Evolutionary conservation across 441 rosid genomes (phyloP), one percentile per base, ranked within the genome.

Genomic region (Isatis lusitanica): DNA sequence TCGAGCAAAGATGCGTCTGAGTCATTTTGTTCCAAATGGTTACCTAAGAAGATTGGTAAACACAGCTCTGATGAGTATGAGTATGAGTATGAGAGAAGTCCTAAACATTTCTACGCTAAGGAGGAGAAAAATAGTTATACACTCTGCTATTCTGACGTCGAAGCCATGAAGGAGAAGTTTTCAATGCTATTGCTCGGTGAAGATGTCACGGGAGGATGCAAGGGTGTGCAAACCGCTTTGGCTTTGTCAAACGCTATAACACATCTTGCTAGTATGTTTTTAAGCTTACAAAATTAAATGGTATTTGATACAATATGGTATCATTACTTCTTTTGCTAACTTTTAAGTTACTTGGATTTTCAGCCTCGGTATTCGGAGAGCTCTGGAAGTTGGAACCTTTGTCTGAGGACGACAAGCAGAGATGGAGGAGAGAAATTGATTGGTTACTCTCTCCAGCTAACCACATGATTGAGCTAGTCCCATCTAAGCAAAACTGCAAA

Each of bases 331-430:
- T 5, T 5, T 12, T 36, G 12, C 62, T 39, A 21, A 44, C 39
- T 62, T 66, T 8, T 73, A 8, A 9, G 13, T 13, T 58, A 46
- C 33, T 33, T 51, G 42, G 39, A 61, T 51, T 51, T 81, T 77
- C 70, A 93, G 98, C 91, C 50, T 83, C 93, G 1, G 78, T 89
- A 57, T 93, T 93, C 17, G 97, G 98, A 51, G 97, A 93, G 79
- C 73, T 89, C 38, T 90, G 98, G 98, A 90, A 90, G 80, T 81
- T 93, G 80, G 92, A 92, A 78, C 98, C 98, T n/a, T 78, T 93
- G 56, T 78, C 85, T 52, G 86, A 85, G 71, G 93, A 93, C 67
- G 85, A 82, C 81, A 93, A 84, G 82, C 73, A 65, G 68, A 90
- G 74, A 75, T 93, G 97, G 98, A 75, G 70, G 68, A 80, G 85